Evolutionary conservation across 768 basidiomycete genomes (phyloP).

Genomic region (Termitomyces sp.): DNA sequence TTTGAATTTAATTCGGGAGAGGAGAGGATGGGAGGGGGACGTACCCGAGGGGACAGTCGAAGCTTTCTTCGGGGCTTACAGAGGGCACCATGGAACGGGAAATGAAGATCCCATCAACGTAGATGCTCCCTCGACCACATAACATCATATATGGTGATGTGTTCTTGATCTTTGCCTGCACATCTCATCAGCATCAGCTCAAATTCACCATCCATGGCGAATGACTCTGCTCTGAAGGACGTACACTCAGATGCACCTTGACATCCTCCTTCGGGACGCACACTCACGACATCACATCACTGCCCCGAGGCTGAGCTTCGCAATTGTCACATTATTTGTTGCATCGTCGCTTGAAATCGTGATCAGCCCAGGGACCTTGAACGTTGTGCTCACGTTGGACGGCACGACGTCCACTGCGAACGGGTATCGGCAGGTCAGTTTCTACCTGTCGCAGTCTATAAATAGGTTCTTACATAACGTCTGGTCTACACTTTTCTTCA

Average conservation of each 20-base stretch:
- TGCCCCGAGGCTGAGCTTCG: constrained; percentile 16
- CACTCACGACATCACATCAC: constrained; percentile 23
- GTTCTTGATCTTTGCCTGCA: constrained; percentile 23
- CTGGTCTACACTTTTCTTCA: no score
- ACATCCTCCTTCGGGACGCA: constrained; percentile 21
- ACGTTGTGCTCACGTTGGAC: constrained; percentile 22
- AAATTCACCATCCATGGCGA: no score
- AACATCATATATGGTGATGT: constrained; percentile 20
- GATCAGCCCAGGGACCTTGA: constrained; percentile 20
- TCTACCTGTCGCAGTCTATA: no score
- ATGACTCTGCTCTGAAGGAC: background rate
- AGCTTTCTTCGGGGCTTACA: constrained; percentile 24
- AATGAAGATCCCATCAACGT: constrained; percentile 25
- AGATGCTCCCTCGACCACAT: constrained; percentile 19
- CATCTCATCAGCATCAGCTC: no score
- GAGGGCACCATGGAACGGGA: constrained; percentile 17
- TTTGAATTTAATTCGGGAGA: background rate
- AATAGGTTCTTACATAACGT: no score
- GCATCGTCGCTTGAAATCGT: constrained; percentile 20
- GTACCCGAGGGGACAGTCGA: constrained; percentile 25
- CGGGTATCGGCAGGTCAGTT: background rate
- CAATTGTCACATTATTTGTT: constrained; percentile 23
- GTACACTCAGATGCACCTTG: constrained; percentile 19
- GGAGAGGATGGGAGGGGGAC: background rate
- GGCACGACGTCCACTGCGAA: background rate